A percentile compares a stretch with the other conserved stretches of the same genome.
Conservation (phyloP, 805 yeast genomes). For the Yarrowia sp. region DNA sequence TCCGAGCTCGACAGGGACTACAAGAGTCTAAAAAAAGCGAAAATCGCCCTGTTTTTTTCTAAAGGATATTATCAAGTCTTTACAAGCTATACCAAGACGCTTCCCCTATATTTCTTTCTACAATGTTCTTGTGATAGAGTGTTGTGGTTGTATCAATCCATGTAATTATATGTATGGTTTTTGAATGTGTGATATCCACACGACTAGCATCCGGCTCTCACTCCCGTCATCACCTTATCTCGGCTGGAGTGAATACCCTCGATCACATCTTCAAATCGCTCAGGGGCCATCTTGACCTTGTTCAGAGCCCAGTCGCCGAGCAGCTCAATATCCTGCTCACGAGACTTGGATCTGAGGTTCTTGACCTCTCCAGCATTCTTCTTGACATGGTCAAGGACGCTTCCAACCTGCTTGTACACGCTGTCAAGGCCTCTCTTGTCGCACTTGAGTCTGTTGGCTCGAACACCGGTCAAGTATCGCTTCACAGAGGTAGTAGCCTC, state of each 20-base stretch:
- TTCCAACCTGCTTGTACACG: not conserved
- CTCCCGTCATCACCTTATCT: constrained; percentile 12
- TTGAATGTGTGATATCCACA: no score
- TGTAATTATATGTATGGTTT: no score
- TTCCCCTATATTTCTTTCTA: no score
- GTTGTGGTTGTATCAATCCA: no score
- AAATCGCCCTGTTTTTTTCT: no score
- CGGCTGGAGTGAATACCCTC: constrained; percentile 28
- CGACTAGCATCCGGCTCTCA: not conserved
- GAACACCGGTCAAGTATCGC: constrained; percentile 28
- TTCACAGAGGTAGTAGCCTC: constrained; percentile 34
- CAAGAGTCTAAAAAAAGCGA: no score
- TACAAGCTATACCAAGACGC: no score
- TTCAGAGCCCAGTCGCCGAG: constrained; percentile 32
- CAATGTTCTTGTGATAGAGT: no score
- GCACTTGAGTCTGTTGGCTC: constrained; percentile 29
- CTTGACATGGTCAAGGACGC: constrained; percentile 8
- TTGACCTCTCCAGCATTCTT: constrained; percentile 29
- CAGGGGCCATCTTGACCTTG: constrained; percentile 10
- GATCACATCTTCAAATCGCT: constrained; percentile 30
- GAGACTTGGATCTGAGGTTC: constrained; percentile 23
- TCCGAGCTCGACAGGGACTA: not conserved
- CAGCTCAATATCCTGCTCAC: constrained; percentile 16
- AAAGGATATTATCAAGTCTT: no score
- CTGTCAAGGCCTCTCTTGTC: constrained; percentile 16